phyloP scores from a whole-genome alignment of 2,329 filamentous ascomycete genomes.

The Fusarium ramigenum region DNA sequence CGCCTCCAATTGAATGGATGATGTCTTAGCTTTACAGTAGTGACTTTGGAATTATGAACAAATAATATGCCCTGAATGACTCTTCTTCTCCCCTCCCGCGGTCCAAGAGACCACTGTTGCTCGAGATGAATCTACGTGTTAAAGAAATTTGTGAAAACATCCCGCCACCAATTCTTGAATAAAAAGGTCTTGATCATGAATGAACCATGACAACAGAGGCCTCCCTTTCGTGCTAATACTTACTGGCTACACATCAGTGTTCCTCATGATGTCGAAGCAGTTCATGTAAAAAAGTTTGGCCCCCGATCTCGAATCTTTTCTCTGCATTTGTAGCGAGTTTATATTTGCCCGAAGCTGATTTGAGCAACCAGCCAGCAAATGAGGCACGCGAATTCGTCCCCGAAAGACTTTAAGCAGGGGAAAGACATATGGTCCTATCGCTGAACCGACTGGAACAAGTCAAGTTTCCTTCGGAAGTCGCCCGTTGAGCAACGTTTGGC shows the following conservation, averaged over 20 bases:
- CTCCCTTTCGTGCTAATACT: background rate
- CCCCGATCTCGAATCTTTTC: background rate
- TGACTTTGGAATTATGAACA: slow-evolving; percentile 14
- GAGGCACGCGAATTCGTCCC: background rate
- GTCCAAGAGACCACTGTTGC: background rate
- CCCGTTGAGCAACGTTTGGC: background rate
- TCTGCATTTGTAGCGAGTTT: background rate
- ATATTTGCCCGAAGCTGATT: background rate
- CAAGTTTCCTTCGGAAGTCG: background rate
- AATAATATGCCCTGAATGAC: slow-evolving; percentile 16
- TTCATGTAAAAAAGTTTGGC: background rate
- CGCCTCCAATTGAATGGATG: slow-evolving; percentile 22
- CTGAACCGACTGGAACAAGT: background rate
- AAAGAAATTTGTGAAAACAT: background rate
- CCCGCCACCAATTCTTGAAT: background rate
- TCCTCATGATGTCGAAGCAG: background rate
- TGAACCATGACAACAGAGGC: background rate
- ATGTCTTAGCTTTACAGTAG: background rate
- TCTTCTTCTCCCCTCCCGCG: background rate
- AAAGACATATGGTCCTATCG: background rate
- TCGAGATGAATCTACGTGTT: background rate
- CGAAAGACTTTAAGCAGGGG: background rate
- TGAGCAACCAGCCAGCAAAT: background rate
- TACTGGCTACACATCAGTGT: background rate
- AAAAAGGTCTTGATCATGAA: background rate